Percentiles rank a stretch among this genome's conserved stretches.
These are phyloP conservation scores for Ramaria sp. DNA, from an alignment of 768 basidiomycete species.

Conservation along the genomic window DNA sequence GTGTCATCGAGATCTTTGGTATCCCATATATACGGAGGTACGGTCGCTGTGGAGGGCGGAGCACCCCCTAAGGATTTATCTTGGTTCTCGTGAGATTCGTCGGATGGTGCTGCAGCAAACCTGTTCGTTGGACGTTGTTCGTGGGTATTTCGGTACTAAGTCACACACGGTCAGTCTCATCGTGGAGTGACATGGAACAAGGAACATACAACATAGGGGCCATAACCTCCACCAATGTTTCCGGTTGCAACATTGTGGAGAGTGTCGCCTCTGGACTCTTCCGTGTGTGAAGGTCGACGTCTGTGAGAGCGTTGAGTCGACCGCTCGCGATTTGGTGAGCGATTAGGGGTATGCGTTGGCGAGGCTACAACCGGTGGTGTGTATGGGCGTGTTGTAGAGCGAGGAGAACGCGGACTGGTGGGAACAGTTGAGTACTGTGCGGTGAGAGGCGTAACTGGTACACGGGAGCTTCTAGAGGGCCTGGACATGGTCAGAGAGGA, in stretches of 20 bases:
- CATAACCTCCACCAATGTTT: conserved; percentile 69
- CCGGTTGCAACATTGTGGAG: conserved; percentile 75
- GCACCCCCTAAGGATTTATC: conserved; percentile 26
- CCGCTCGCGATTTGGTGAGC: neutral
- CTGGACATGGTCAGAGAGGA: conserved; percentile 8
- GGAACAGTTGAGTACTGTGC: conserved; percentile 1
- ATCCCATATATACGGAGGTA: conserved; percentile 71
- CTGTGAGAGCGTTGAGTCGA: neutral
- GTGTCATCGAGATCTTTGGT: conserved; percentile 62
- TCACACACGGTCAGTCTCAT: neutral
- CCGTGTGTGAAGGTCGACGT: neutral
- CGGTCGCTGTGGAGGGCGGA: conserved; percentile 41
- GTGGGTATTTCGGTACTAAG: neutral
- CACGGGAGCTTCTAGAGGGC: neutral
- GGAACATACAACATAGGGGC: conserved; percentile 70
- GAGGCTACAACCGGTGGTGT: conserved; percentile 3
- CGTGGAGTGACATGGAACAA: neutral
- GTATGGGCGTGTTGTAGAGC: neutral
- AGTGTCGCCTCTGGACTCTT: conserved; percentile 34
- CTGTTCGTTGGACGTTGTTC: conserved; percentile 15
- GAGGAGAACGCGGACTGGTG: neutral
- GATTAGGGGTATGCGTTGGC: neutral
- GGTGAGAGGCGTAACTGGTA: neutral
- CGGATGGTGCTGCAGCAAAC: conserved; percentile 47
- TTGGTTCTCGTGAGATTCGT: conserved; percentile 26